A percentile compares a stretch with the other conserved stretches of the same genome.
Conservation (phyloP, 148 eudicot species). For the Rhododendron ovatum region DNA sequence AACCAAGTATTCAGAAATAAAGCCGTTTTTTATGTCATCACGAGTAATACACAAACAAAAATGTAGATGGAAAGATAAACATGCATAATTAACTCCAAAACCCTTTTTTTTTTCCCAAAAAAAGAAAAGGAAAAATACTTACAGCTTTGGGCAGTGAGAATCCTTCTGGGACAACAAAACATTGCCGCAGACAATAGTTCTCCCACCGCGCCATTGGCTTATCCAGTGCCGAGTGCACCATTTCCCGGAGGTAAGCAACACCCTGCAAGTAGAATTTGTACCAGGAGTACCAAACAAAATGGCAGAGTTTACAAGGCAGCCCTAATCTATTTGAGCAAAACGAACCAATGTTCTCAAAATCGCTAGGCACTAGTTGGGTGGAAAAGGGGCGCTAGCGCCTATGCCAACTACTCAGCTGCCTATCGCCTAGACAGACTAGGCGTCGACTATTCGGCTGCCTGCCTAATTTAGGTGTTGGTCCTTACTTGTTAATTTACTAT, state of each 20-base stretch:
- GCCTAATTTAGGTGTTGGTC: too few species aligned
- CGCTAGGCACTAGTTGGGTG: not conserved
- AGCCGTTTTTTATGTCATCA: not conserved
- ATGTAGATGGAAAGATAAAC: not conserved
- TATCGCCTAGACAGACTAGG: too few species aligned
- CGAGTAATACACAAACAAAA: not conserved
- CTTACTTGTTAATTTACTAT: too few species aligned
- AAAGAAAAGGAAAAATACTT: constrained; percentile 9
- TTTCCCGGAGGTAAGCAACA: constrained; percentile 31
- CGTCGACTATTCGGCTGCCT: too few species aligned
- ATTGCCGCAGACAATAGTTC: constrained; percentile 57
- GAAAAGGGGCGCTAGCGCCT: too few species aligned
- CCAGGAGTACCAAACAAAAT: not conserved
- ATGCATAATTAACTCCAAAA: not conserved
- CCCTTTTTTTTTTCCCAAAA: too few species aligned
- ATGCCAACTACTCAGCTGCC: too few species aligned
- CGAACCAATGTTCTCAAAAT: not conserved
- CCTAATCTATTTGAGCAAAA: not conserved
- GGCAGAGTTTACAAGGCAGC: not conserved
- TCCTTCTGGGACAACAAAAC: constrained; percentile 64
- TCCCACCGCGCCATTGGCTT: constrained; percentile 64
- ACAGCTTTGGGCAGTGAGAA: constrained; percentile 58
- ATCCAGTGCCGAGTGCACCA: constrained; percentile 50
- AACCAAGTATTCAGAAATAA: too few species aligned
- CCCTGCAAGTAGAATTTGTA: constrained; percentile 38